Base-by-base conservation (phyloP, 495 filamentous ascomycete species). In the Tuber umbilicatum region DNA sequence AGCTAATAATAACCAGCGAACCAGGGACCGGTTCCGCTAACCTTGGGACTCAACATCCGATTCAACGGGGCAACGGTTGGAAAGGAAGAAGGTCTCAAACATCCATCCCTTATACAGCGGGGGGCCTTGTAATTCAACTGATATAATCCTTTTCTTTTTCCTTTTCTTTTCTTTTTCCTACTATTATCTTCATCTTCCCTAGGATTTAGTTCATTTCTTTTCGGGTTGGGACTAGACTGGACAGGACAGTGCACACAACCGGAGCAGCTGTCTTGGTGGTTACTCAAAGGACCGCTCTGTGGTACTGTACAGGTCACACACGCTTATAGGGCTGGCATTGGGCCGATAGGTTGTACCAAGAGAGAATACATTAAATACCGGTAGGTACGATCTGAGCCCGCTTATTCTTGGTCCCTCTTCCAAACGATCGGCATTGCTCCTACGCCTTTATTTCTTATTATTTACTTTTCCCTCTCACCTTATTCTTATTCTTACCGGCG, bases 301-400 rank as follows among this genome's bases (percentile, higher is more conserved):
- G 55, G 55, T 31, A 35, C 27, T 64, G 31, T 1, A 35, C 55
- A 5, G 55, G 55, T 64, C 27, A 16, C 55, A 64, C 55, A 64
- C 23, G 50, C 55, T 64, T 31, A 64, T 64, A 64, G 55, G 55
- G 27, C 14, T 64, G 55, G 27, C 27, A 5, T 64, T 64, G 17
- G 55, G 55, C 55, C 55, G 55, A 35, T 7, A 64, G 55, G 55
- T 64, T 64, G 55, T 64, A 35, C 55, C 27, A 27, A 64, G 27
- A 64, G 27, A 19, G 35, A 35, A 64, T 64, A 64, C 55, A 16
- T 64, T 60, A 60, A 27, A 35, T 64, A 64, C 27, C 17, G 55
- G 55, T 79, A 79, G 72, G 77, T 78, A 78, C 43, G 75, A 72
- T 64, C 69, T 72, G 71, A 74, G 70, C 72, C 69, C 77, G 75